These are phyloP conservation scores for Ustilago tritici DNA, from an alignment of 1,284 basidiomycete genomes.

Conservation along the genomic window DNA sequence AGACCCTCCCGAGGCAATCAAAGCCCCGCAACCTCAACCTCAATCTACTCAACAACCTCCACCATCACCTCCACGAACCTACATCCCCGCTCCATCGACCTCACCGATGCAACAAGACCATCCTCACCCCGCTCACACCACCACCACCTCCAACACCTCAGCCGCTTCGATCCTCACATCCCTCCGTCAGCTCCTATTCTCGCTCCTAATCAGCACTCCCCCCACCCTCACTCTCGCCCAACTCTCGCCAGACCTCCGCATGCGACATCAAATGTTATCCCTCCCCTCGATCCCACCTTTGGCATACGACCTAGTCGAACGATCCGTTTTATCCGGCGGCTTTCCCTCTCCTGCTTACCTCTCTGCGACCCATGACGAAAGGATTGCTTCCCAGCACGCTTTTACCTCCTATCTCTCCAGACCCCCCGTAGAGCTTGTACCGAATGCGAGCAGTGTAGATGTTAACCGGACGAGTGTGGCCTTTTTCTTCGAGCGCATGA, in stretches of 20 bases:
- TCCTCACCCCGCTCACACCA: neutral
- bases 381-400: neutral
- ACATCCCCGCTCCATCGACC: neutral
- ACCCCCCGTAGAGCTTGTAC: slow-evolving; percentile 15
- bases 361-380: slow-evolving; percentile 2
- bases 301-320: slow-evolving; percentile 23
- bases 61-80: neutral
- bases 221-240: slow-evolving; percentile 13
- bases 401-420: slow-evolving; percentile 27
- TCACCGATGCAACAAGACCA: neutral
- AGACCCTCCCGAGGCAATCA: neutral
- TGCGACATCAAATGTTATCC: slow-evolving; percentile 41
- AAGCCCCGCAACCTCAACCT: no score
- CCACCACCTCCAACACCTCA: neutral
- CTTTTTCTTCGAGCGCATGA: slow-evolving; percentile 7
- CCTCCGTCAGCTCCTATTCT: neutral
- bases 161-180: neutral
- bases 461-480: neutral
- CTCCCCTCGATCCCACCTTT: slow-evolving; percentile 11
- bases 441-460: neutral
- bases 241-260: slow-evolving; percentile 30
- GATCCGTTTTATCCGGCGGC: neutral
- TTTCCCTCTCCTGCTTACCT: neutral
- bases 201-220: slow-evolving; percentile 25
- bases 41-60: neutral